Evolutionary conservation across 2,329 filamentous ascomycete genomes (phyloP).

Genomic region (Fusarium domesticum): DNA sequence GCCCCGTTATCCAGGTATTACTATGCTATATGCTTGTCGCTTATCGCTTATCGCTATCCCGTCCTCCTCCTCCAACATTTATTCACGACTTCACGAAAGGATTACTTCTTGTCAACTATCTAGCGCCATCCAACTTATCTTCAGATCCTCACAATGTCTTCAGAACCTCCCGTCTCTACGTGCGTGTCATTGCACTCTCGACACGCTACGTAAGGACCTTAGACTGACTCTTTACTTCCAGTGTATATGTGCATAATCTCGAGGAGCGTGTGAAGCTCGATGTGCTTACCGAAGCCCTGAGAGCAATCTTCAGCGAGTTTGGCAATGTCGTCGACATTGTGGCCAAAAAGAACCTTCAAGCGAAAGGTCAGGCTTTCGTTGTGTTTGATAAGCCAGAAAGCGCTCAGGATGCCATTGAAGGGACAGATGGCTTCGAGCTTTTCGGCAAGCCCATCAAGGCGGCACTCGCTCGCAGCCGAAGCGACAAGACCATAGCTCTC

Average conservation of each 20-base stretch:
- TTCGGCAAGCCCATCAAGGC: constrained; percentile 89
- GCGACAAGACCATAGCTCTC: constrained; percentile 79
- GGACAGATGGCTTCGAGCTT: constrained; percentile 87
- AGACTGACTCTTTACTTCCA: constrained; percentile 40
- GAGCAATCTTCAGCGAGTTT: constrained; percentile 82
- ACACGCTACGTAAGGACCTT: constrained; percentile 46
- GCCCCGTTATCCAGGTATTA: too few relatives aligned
- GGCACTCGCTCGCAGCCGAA: constrained; percentile 75
- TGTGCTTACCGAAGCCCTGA: constrained; percentile 68
- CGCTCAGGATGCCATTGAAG: constrained; percentile 79
- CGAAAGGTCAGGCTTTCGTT: constrained; percentile 93
- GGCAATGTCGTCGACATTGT: constrained; percentile 81
- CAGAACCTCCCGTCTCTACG: constrained; percentile 56
- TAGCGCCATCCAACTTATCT: too few relatives aligned
- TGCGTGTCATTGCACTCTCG: constrained; percentile 72
- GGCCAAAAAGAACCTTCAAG: constrained; percentile 84
- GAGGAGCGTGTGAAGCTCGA: constrained; percentile 89
- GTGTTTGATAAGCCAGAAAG: constrained; percentile 81
- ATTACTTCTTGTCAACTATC: too few relatives aligned
- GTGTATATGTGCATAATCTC: constrained; percentile 75
- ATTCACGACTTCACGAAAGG: too few relatives aligned
- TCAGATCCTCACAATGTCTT: constrained; percentile 39
- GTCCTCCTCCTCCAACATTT: too few relatives aligned
- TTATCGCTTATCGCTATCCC: too few relatives aligned
- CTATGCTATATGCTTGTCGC: too few relatives aligned